phyloP scores from a whole-genome alignment of 1,284 basidiomycete genomes.

The Ustilago cynodontis region DNA sequence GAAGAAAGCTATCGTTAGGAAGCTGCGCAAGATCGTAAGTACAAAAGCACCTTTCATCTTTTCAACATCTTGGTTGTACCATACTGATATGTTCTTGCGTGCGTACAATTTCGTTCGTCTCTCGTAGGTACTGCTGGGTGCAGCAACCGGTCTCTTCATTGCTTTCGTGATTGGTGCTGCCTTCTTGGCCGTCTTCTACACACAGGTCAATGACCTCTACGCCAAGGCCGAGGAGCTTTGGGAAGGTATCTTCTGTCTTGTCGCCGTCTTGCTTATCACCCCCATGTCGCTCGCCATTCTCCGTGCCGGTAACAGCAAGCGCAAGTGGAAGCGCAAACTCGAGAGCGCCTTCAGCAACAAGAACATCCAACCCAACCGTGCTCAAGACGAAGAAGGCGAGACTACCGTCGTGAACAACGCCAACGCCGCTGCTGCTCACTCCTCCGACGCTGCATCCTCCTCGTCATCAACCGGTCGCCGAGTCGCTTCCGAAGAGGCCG shows the following conservation, averaged over 20 bases:
- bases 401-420: conserved; percentile 15
- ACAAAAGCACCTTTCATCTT: not conserved
- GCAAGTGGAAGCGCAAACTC: conserved; percentile 66
- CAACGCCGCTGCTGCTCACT: not conserved
- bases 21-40: conserved; percentile 60
- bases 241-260: conserved; percentile 68
- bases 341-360: conserved; percentile 50
- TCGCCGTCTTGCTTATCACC: conserved; percentile 66
- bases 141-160: conserved; percentile 55
- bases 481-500: conserved; percentile 8
- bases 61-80: not conserved
- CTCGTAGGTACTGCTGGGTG: conserved; percentile 50
- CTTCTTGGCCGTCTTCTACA: conserved; percentile 68
- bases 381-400: conserved; percentile 27
- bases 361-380: conserved; percentile 23
- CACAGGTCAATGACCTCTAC: conserved; percentile 74
- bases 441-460: conserved; percentile 17
- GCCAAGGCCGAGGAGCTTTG: conserved; percentile 69
- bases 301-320: conserved; percentile 59
- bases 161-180: conserved; percentile 64
- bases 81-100: not conserved
- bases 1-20: conserved; percentile 43
- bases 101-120: not conserved
- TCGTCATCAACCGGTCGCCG: conserved; percentile 14
- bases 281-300: conserved; percentile 68